A percentile compares a stretch with the other conserved stretches of the same genome.
Conservation (phyloP, 805 yeast species). For the Saccharomycopsis fibuligera region DNA sequence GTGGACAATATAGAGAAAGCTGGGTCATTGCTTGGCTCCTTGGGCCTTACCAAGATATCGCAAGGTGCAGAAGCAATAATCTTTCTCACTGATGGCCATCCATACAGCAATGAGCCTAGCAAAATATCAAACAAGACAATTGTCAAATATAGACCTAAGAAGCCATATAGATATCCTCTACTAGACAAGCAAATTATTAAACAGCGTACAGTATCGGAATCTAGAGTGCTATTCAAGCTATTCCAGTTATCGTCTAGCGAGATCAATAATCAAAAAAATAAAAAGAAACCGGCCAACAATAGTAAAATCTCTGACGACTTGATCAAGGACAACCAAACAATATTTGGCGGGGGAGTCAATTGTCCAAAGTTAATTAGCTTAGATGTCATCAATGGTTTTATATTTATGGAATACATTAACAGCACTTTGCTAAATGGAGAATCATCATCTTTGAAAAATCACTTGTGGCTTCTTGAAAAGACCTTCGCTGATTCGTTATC, state of each 20-base stretch:
- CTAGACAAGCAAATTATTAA: conserved; percentile 73
- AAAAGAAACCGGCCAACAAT: background rate
- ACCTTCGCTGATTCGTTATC: conserved; percentile 26
- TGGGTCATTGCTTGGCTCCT: conserved; percentile 4
- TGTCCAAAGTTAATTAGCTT: conserved; percentile 71
- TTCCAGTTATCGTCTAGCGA: conserved; percentile 32
- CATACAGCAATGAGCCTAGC: conserved; percentile 45
- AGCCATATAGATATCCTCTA: conserved; percentile 82
- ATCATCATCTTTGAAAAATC: conserved; percentile 57
- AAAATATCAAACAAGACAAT: conserved; percentile 38
- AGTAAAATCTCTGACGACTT: background rate
- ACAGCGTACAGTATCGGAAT: conserved; percentile 79
- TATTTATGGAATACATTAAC: conserved; percentile 85
- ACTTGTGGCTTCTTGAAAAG: conserved; percentile 57
- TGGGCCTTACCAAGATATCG: conserved; percentile 36
- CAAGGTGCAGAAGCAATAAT: conserved; percentile 93
- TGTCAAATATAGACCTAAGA: conserved; percentile 81
- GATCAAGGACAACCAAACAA: background rate
- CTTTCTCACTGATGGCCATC: conserved; percentile 57
- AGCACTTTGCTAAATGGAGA: conserved; percentile 43
- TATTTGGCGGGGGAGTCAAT: conserved; percentile 37
- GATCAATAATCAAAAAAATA: conserved; percentile 5
- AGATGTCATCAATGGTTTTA: conserved; percentile 72
- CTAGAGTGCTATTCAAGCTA: conserved; percentile 61
- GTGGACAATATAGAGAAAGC: conserved; percentile 31